A percentile compares a stretch with the other conserved stretches of the same genome.
Conservation (phyloP, 163 green algal species). For the Trebouxia gelatinosa region DNA sequence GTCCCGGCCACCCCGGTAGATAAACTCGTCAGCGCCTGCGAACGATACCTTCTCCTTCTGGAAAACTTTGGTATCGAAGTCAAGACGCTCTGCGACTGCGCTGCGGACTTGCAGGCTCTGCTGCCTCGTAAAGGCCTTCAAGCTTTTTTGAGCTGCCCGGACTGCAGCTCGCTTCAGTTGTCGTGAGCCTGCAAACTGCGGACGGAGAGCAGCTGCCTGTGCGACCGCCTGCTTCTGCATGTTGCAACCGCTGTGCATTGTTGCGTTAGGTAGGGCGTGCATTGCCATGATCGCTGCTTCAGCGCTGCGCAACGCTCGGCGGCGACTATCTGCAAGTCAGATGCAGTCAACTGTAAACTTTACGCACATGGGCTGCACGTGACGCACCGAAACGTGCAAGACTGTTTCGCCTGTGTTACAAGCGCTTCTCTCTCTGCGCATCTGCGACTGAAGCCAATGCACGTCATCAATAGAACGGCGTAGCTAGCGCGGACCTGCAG, state of each 20-base stretch:
- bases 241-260: background rate
- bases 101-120: slow-evolving; percentile 24
- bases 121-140: background rate
- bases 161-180: slow-evolving; percentile 7
- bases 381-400: no score
- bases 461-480: no score
- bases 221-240: slow-evolving; percentile 6
- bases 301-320: slow-evolving; percentile 6
- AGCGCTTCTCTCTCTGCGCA: no score
- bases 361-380: no score
- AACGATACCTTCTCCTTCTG: slow-evolving; percentile 56
- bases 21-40: slow-evolving; percentile 86
- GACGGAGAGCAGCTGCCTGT: background rate
- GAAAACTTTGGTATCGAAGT: slow-evolving; percentile 54
- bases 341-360: no score
- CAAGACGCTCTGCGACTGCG: slow-evolving; percentile 20
- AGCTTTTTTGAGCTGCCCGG: slow-evolving; percentile 12
- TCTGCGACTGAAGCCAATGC: no score
- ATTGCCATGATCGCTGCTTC: slow-evolving; percentile 4
- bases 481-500: no score
- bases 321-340: background rate
- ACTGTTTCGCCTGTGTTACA: no score
- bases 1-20: slow-evolving; percentile 89
- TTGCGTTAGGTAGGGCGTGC: background rate
- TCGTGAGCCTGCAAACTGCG: slow-evolving; percentile 5